Evolutionary conservation across 495 filamentous ascomycete species (phyloP).

Genomic region (Neurospora sp.): DNA sequence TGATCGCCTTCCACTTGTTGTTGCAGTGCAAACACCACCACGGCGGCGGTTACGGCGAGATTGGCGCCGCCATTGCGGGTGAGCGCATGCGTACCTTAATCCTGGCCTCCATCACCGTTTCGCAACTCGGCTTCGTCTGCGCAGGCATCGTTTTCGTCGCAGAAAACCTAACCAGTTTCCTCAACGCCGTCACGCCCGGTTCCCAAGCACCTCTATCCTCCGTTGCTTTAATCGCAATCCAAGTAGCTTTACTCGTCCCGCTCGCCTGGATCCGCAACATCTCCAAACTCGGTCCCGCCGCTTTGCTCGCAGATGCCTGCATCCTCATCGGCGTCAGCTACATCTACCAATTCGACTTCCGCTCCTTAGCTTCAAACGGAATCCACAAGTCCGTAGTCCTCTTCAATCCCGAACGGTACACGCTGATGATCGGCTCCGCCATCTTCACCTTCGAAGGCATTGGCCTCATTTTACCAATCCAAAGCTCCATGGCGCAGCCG

Average conservation of each 20-base stretch:
- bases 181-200: conserved; percentile 39
- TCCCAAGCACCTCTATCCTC: conserved; percentile 26
- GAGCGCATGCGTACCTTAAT: conserved; percentile 41
- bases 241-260: conserved; percentile 47
- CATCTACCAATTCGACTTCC: conserved; percentile 53
- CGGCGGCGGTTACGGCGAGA: conserved; percentile 53
- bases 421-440: conserved; percentile 50
- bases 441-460: conserved; percentile 65
- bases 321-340: conserved; percentile 54
- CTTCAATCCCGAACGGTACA: conserved; percentile 53
- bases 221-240: conserved; percentile 42
- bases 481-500: conserved; percentile 51
- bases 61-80: conserved; percentile 47
- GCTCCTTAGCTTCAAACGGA: conserved; percentile 34
- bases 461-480: conserved; percentile 55
- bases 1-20: conserved; percentile 54
- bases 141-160: conserved; percentile 58
- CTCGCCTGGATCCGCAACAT: conserved; percentile 55
- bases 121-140: conserved; percentile 58
- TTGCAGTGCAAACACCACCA: conserved; percentile 42
- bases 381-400: conserved; percentile 41
- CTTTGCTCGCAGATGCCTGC: conserved; percentile 51
- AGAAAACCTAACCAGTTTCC: conserved; percentile 49
- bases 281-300: conserved; percentile 50
- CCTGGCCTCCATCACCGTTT: conserved; percentile 51